These are phyloP conservation scores for Musa troglodytarum DNA, from an alignment of 176 grass and related monocot genomes.

Conservation along the genomic window DNA sequence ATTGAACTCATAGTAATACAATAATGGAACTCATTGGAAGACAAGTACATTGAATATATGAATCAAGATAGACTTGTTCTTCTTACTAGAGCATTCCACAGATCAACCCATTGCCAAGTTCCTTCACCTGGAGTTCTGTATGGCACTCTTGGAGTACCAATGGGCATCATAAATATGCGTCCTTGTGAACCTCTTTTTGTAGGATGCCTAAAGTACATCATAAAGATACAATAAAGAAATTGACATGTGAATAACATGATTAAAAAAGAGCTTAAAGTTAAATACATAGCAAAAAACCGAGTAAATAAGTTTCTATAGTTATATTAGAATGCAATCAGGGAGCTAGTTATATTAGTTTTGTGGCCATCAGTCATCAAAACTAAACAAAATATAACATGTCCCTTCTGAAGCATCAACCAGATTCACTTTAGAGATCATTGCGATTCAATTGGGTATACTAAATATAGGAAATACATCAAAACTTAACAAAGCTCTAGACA, in stretches of 20 bases:
- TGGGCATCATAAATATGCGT: slow-evolving; percentile 62
- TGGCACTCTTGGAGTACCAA: slow-evolving; percentile 64
- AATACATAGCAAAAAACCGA: background rate
- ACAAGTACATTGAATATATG: background rate
- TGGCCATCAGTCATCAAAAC: too few species aligned
- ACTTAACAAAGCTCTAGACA: background rate
- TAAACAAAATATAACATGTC: too few species aligned
- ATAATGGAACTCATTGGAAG: background rate
- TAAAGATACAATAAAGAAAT: background rate
- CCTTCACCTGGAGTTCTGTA: slow-evolving; percentile 72
- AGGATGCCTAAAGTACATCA: slow-evolving; percentile 35
- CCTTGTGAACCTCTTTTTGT: slow-evolving; percentile 43
- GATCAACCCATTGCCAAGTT: slow-evolving; percentile 66
- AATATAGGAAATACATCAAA: background rate
- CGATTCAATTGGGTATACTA: background rate
- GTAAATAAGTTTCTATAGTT: too few species aligned
- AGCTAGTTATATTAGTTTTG: too few species aligned
- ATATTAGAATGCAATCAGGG: too few species aligned
- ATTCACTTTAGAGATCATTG: background rate
- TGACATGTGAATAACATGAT: background rate
- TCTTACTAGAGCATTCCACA: slow-evolving; percentile 87
- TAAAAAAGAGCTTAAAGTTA: background rate
- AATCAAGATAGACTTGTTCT: slow-evolving; percentile 8
- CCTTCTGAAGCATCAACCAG: background rate
- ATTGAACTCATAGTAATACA: background rate